Conservation (phyloP, 169 alveolate genomes). For the Eimeria sp. region DNA sequence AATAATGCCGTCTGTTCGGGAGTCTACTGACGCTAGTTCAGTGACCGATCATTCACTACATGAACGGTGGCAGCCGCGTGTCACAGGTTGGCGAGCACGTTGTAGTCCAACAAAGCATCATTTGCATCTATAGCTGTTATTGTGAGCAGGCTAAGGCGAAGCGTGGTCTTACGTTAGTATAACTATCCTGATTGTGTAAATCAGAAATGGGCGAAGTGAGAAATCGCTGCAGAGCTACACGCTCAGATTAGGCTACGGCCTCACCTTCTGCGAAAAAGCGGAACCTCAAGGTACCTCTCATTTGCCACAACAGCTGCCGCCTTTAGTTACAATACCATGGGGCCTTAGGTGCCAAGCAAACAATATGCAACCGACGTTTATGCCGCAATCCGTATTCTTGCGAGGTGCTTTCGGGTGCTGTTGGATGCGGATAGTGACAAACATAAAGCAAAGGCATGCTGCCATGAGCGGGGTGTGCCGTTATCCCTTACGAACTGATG, state of each 20-base stretch:
- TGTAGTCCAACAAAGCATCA: not conserved
- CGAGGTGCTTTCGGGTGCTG: not conserved
- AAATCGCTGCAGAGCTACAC: not conserved
- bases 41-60: not conserved
- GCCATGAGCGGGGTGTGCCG: not conserved
- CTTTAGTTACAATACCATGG: not conserved
- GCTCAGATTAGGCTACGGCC: not conserved
- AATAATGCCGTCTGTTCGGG: not conserved
- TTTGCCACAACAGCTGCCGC: not conserved
- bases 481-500: not conserved
- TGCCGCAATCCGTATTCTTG: not conserved
- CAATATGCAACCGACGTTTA: not conserved
- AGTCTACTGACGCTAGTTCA: not conserved
- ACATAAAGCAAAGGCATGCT: not conserved
- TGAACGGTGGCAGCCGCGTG: not conserved
- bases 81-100: not conserved
- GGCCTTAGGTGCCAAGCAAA: not conserved
- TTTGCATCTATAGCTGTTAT: not conserved
- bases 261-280: not conserved
- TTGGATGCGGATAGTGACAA: not conserved
- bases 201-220: not conserved
- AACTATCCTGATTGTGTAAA: not conserved
- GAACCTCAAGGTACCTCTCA: not conserved
- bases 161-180: no score
- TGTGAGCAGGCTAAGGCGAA: not conserved